Evolutionary conservation across 2,329 filamentous ascomycete genomes (phyloP).

Genomic region (Sporothrix brasiliensis): DNA sequence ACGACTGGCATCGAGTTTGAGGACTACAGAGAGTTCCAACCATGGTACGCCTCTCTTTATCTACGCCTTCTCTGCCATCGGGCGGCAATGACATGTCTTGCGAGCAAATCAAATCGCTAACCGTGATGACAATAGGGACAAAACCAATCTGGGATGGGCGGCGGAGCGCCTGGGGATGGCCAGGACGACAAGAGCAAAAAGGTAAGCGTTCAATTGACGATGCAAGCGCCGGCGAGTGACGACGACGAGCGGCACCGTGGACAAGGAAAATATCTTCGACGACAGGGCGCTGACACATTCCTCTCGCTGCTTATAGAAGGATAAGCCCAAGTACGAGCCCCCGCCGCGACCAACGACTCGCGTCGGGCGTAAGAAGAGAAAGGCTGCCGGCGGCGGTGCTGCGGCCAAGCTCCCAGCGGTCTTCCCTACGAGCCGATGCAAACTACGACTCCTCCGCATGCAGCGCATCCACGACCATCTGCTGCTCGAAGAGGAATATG

Average conservation of each 20-base stretch:
- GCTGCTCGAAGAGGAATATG: constrained; percentile 95
- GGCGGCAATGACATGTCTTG: not conserved
- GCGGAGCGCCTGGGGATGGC: constrained; percentile 66
- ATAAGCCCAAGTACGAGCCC: constrained; percentile 99
- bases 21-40: constrained; percentile 16
- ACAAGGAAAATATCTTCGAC: not conserved
- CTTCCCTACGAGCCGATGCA: constrained; percentile 95
- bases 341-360: constrained; percentile 95
- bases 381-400: constrained; percentile 86
- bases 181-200: constrained; percentile 93
- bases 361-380: constrained; percentile 98
- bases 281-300: constrained; percentile 24
- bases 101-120: not conserved
- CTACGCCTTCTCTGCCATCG: not conserved
- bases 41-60: constrained; percentile 18
- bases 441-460: constrained; percentile 95
- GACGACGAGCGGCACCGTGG: not conserved
- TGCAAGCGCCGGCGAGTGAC: not conserved
- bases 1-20: not conserved
- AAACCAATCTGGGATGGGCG: constrained; percentile 84
- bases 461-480: constrained; percentile 98
- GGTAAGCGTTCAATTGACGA: constrained; percentile 52
- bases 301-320: constrained; percentile 66
- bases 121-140: constrained; percentile 62
- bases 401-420: constrained; percentile 93